Base-by-base conservation (phyloP, 2,329 filamentous ascomycete genomes). In the Cladorrhinum sp. region DNA sequence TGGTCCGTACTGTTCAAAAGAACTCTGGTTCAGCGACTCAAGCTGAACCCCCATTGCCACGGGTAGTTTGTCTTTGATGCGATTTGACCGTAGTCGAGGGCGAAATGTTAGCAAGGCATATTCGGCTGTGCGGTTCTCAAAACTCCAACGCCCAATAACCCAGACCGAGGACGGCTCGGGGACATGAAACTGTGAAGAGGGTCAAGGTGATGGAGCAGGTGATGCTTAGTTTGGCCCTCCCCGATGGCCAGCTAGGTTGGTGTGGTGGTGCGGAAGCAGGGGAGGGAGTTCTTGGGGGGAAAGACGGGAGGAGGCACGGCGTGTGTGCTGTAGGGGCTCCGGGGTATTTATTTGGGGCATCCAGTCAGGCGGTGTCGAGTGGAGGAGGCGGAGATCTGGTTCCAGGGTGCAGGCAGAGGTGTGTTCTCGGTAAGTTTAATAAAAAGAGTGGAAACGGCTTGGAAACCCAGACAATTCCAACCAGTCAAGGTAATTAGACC, bases 1-100 rank as follows among this genome's bases (percentile, higher is more conserved):
- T 57, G 67, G 66, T 28, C 67, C 66, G 52, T 69, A 66, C 28
- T 67, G 60, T 49, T 69, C 66, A 49, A 71, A 59, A 14, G 62
- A 28, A 26, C 55, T 57, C 48, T 62, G 66, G 36, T 50, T 62
- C 36, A 67, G 49, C 28, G 68, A 50, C 36, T 70, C 70, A 33
- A 72, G 58, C 53, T 71, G 70, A 18, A 72, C 55, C 49, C 68
- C 68, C 71, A 73, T 72, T 39, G 64, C 60, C 42, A 56, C 58
- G 50, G 26, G 20, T 24, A 36, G 33, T 48, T 26, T 18, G 23
- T 20, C 26, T n/a, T 33, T 26, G 20, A 48, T 42, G 39, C 9
- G 26, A 28, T 26, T 12, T 50, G 21, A 36, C 50, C 55, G 42
- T 28, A n/a, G 48, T 56, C 33, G 39, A 58, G n/a, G 51, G 26